phyloP scores from a whole-genome alignment of 2,329 filamentous ascomycete genomes.

The Pseudogymnoascus sp. region DNA sequence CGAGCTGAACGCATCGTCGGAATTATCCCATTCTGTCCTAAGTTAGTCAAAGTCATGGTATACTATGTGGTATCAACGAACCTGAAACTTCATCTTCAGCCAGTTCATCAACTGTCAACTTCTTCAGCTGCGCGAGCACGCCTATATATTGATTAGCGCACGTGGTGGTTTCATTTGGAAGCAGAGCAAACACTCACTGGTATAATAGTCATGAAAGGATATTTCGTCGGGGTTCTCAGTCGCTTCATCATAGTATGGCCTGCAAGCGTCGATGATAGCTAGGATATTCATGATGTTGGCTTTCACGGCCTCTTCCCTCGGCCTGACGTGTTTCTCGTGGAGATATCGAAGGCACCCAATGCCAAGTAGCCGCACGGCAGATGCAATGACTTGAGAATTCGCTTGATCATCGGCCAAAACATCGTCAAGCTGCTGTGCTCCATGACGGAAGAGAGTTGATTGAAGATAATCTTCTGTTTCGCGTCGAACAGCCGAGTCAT shows the following conservation, averaged over 20 bases:
- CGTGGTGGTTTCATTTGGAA: constrained; percentile 10
- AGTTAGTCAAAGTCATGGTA: constrained; percentile 10
- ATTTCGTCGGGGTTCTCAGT: constrained; percentile 17
- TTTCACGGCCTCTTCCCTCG: constrained; percentile 23
- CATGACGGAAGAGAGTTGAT: constrained; percentile 33
- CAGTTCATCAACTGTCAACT: constrained; percentile 28
- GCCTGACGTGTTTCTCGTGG: constrained; percentile 23
- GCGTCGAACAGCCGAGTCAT: constrained; percentile 37
- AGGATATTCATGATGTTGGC: constrained; percentile 23
- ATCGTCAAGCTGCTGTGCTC: background rate
- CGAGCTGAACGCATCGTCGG: constrained; percentile 21
- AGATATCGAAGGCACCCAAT: constrained; percentile 26
- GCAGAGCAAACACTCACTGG: constrained; percentile 16
- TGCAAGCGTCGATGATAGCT: constrained; percentile 21
- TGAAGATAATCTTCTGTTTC: constrained; percentile 37
- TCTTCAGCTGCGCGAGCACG: constrained; percentile 24
- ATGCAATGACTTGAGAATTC: constrained; percentile 16
- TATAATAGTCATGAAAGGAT: constrained; percentile 13
- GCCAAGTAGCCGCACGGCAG: constrained; percentile 21
- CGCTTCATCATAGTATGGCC: constrained; percentile 20
- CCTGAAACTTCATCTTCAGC: constrained; percentile 32
- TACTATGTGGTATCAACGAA: constrained; percentile 19
- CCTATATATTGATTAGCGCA: constrained; percentile 20
- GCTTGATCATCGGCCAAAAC: constrained; percentile 19
- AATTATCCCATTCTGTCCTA: constrained; percentile 27